A percentile compares a stretch with the other conserved stretches of the same genome.
Evolutionary conservation across 1,284 basidiomycete species (phyloP).

Genomic region (Peniophora sp.): DNA sequence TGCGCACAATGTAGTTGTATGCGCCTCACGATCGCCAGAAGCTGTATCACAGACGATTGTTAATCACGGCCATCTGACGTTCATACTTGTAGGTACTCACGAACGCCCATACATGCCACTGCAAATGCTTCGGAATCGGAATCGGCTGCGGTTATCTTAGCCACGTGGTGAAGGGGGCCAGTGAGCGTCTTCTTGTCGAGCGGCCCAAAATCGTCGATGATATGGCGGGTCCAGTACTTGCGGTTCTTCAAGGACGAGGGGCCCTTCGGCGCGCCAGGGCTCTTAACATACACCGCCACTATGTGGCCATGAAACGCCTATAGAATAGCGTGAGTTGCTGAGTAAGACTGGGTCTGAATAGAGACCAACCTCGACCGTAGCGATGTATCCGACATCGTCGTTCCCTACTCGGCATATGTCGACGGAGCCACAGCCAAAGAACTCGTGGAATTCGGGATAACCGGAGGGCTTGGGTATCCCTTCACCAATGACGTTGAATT

Average conservation of each 20-base stretch:
- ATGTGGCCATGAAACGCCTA: slow-evolving; percentile 24
- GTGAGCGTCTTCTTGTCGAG: slow-evolving; percentile 14
- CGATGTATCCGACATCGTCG: slow-evolving; percentile 22
- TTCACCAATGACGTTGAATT: slow-evolving; percentile 13
- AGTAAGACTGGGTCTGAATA: neutral
- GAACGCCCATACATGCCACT: slow-evolving; percentile 20
- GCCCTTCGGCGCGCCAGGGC: slow-evolving; percentile 11
- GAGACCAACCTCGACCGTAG: slow-evolving; percentile 16
- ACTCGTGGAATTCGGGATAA: slow-evolving; percentile 8
- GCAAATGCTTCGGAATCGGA: slow-evolving; percentile 13
- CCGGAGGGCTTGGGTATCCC: slow-evolving; percentile 11
- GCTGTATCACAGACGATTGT: neutral
- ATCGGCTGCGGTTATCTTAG: slow-evolving; percentile 10
- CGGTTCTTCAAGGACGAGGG: slow-evolving; percentile 7
- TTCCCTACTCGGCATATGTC: slow-evolving; percentile 16
- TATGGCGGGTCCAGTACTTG: slow-evolving; percentile 16
- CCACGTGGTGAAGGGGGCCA: slow-evolving; percentile 21
- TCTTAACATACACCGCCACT: slow-evolving; percentile 21
- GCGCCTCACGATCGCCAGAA: neutral
- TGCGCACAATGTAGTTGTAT: no score
- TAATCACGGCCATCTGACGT: slow-evolving; percentile 6
- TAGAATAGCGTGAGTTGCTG: neutral
- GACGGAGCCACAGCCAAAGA: slow-evolving; percentile 20
- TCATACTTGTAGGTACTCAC: slow-evolving; percentile 10
- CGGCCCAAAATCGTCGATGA: slow-evolving; percentile 20